Evolutionary conservation across 164 flowering plant genomes (phyloP).

Genomic region (Annona squamosa): DNA sequence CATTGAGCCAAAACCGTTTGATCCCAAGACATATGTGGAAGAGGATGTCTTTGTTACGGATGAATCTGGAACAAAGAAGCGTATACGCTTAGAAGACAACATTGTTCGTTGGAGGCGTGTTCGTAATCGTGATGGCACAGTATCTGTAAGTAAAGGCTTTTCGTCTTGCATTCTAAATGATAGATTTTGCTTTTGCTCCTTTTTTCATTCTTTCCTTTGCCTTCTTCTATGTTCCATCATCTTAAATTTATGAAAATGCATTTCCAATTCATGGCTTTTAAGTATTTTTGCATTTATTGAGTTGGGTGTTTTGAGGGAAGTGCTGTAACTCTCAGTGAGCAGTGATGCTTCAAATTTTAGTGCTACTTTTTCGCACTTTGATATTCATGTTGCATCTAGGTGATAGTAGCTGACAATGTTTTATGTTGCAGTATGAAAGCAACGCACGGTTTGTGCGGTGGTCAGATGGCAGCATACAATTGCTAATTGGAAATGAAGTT

Average conservation of each 20-base stretch:
- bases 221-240: background rate
- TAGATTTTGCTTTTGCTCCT: background rate
- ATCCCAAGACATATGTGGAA: constrained; percentile 85
- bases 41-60: constrained; percentile 90
- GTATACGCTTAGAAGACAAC: constrained; percentile 89
- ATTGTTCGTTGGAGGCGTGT: constrained; percentile 90
- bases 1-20: constrained; percentile 92
- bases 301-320: background rate
- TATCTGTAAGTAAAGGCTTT: constrained; percentile 47
- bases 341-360: background rate
- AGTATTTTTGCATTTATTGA: no score
- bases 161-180: background rate
- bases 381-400: no score
- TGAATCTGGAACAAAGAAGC: constrained; percentile 88
- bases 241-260: background rate
- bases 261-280: no score
- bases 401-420: background rate
- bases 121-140: constrained; percentile 62
- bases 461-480: constrained; percentile 97
- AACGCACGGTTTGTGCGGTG: constrained; percentile 98
- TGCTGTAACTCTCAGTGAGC: background rate
- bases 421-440: constrained; percentile 68
- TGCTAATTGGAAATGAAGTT: constrained; percentile 92
- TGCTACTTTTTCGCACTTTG: background rate
- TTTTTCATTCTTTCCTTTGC: background rate